Evolutionary conservation across 768 basidiomycete species (phyloP).

Genomic region (Phaeotremella fagi): DNA sequence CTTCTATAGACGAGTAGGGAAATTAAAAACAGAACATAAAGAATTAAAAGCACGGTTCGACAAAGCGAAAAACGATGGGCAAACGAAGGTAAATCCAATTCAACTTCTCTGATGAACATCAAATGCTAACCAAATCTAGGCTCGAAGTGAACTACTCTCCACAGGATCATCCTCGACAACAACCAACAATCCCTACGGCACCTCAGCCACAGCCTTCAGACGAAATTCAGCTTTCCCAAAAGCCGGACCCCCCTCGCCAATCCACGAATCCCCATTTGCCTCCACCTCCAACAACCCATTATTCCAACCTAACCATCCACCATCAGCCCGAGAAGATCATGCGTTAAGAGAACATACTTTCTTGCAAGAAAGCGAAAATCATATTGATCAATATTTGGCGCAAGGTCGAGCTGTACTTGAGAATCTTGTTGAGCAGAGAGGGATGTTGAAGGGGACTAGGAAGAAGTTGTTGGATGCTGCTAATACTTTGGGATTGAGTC

Average conservation of each 20-base stretch:
- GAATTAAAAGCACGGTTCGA: slow-evolving; percentile 83
- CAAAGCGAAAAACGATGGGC: slow-evolving; percentile 55
- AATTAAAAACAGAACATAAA: slow-evolving; percentile 79
- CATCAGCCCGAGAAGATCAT: slow-evolving; percentile 63
- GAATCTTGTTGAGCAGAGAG: slow-evolving; percentile 85
- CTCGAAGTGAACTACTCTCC: slow-evolving; percentile 30
- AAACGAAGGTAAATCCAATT: slow-evolving; percentile 22
- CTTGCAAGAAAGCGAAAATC: slow-evolving; percentile 71
- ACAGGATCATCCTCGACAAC: slow-evolving; percentile 18
- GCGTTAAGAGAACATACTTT: slow-evolving; percentile 87
- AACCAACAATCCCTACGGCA: slow-evolving; percentile 50
- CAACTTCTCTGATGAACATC: neutral
- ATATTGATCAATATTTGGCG: slow-evolving; percentile 82
- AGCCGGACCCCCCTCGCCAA: slow-evolving; percentile 49
- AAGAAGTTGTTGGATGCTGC: slow-evolving; percentile 79
- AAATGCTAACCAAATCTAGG: slow-evolving; percentile 5
- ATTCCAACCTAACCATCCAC: slow-evolving; percentile 55
- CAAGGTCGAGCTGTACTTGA: slow-evolving; percentile 89
- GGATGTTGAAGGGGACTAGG: slow-evolving; percentile 86
- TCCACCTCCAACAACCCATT: slow-evolving; percentile 46
- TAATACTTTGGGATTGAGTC: slow-evolving; percentile 87
- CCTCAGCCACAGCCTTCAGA: slow-evolving; percentile 32
- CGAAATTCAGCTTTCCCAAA: slow-evolving; percentile 16
- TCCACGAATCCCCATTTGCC: slow-evolving; percentile 83
- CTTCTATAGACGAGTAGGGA: slow-evolving; percentile 83